Evolutionary conservation across 306 rosid species (phyloP), one percentile per base, ranked within the genome.

Genomic region (Cajanus cajan): DNA sequence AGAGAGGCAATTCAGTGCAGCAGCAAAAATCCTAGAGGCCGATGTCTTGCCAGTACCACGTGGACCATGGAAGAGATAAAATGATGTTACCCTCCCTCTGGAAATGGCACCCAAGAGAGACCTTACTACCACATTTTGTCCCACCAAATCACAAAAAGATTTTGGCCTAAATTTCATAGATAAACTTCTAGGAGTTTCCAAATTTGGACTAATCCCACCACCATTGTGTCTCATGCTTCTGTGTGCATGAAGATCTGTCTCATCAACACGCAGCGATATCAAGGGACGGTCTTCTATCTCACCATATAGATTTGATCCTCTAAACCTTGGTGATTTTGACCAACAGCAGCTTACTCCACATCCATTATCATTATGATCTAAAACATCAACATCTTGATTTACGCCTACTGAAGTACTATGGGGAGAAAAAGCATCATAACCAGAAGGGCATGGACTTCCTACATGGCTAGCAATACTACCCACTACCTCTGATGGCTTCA

Each of bases 21-120:
- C 94, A 65, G 97, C 95, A 83, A 93, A 93, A 67, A 91, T 87
- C 75, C 92, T 90, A 4, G 97, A 83, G 14, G 95, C 91, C 15
- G 93, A 91, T 57, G 97, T 93, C 85, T 93, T 93, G 69, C 98
- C 98, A 0, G 98, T 91, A 18, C 98, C 98, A 10, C 93, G 90
- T 0, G 95, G 95, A 64, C 98, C 98, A 54, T 93, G 85, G 67
- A 93, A 93, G 68, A 93, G 84, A 85, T 91, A 93, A 85, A 93
- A 85, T 1, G 98, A 86, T 25, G 86, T 66, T 75, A 93, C 83
- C 84, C 88, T 88, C 76, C 93, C 93, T 74, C 74, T 85, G 22
- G 76, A 85, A 51, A 93, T 87, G 21, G 98, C 95, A 59, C 95
- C 90, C 84, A 87, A 80, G 48, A 93, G 89, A 71, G 98, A 91